A percentile compares a stretch with the other conserved stretches of the same genome.
These are phyloP conservation scores for Sclerotinia trifoliorum DNA, from an alignment of 2,329 filamentous ascomycete genomes.

Conservation along the genomic window DNA sequence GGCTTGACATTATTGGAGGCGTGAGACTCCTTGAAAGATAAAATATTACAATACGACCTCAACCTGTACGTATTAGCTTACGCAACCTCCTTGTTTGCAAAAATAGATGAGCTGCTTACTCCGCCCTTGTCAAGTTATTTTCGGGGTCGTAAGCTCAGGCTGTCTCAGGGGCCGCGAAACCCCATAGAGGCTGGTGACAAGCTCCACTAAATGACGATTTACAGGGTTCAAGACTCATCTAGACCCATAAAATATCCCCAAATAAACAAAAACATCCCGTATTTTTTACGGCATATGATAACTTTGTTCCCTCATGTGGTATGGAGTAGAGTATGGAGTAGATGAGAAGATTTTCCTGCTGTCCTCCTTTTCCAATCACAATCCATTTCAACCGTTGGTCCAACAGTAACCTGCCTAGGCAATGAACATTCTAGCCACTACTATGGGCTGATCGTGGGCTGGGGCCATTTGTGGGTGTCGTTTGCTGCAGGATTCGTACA, in stretches of 20 bases:
- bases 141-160: constrained; percentile 1
- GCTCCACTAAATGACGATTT: constrained; percentile 12
- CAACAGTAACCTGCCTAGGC: not conserved
- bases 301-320: not conserved
- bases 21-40: not conserved
- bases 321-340: not conserved
- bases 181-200: not conserved
- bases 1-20: not conserved
- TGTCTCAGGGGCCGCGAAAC: not conserved
- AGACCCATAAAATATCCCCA: not conserved
- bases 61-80: not conserved
- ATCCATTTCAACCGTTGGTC: not conserved
- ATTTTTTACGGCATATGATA: not conserved
- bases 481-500: constrained; percentile 15
- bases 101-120: not conserved
- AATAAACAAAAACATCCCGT: constrained; percentile 1
- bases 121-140: constrained; percentile 2
- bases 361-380: not conserved
- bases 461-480: not conserved
- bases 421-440: not conserved
- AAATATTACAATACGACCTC: not conserved
- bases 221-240: not conserved
- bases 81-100: not conserved
- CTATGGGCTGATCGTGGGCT: constrained; percentile 1
- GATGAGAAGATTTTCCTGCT: not conserved